These are phyloP conservation scores for Ascochyta lentis DNA, from an alignment of 2,329 filamentous ascomycete genomes.

Conservation along the genomic window DNA sequence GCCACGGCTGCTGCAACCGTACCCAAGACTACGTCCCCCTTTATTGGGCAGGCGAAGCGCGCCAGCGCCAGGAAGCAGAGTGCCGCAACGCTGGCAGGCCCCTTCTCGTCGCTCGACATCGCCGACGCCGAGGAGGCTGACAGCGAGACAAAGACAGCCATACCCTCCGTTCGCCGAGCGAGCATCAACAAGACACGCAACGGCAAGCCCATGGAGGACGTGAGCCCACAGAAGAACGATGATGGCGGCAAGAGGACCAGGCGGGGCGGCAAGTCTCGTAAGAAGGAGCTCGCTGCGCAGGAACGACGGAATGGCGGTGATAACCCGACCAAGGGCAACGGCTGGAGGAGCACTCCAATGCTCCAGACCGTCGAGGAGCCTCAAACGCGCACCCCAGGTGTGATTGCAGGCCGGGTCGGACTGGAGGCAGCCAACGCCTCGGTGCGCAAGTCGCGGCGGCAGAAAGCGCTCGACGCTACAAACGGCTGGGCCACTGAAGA, in stretches of 20 bases:
- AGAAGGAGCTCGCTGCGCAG: slow-evolving; percentile 54
- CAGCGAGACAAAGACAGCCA: slow-evolving; percentile 40
- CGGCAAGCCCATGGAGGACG: slow-evolving; percentile 50
- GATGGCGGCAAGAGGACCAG: slow-evolving; percentile 55
- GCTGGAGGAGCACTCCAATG: slow-evolving; percentile 72
- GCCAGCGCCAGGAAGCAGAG: slow-evolving; percentile 43
- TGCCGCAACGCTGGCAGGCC: slow-evolving; percentile 49
- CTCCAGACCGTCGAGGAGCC: slow-evolving; percentile 64
- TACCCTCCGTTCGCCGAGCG: slow-evolving; percentile 37
- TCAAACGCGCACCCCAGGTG: slow-evolving; percentile 44
- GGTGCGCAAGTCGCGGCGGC: slow-evolving; percentile 54
- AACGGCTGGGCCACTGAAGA: slow-evolving; percentile 97
- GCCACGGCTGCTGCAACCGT: slow-evolving; percentile 44
- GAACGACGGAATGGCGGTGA: slow-evolving; percentile 45
- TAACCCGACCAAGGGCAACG: slow-evolving; percentile 61
- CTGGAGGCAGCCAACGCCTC: slow-evolving; percentile 46
- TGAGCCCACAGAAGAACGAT: slow-evolving; percentile 38
- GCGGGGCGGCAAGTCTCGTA: slow-evolving; percentile 53
- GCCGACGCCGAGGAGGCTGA: slow-evolving; percentile 49
- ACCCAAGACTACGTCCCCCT: slow-evolving; percentile 48
- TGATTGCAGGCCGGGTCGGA: slow-evolving; percentile 48
- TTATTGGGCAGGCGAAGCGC: slow-evolving; percentile 42
- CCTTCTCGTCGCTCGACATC: slow-evolving; percentile 50
- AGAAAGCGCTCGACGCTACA: slow-evolving; percentile 61
- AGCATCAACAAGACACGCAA: slow-evolving; percentile 51